A percentile compares a stretch with the other conserved stretches of the same genome.
phyloP scores from a whole-genome alignment of 352 stramenopile genomes.

The Pythium utonaiense region DNA sequence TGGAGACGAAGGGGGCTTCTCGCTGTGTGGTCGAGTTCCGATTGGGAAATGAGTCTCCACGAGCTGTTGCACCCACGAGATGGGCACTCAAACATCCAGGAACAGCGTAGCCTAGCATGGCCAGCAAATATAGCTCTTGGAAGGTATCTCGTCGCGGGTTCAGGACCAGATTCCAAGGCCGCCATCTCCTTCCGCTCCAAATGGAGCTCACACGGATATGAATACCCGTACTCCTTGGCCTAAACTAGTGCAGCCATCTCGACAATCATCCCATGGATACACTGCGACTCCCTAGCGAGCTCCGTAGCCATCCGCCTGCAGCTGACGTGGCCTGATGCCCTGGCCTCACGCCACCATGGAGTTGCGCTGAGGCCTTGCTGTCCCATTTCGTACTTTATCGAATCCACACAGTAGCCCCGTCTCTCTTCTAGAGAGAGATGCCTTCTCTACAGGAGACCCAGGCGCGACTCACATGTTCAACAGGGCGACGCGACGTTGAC shows the following conservation, averaged over 20 bases:
- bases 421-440: background rate
- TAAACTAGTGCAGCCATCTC: too few species aligned
- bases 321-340: background rate
- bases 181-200: too few species aligned
- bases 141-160: too few species aligned
- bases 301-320: too few species aligned
- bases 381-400: background rate
- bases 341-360: background rate
- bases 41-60: background rate
- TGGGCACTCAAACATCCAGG: too few species aligned
- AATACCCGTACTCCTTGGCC: too few species aligned
- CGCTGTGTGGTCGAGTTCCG: background rate
- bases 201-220: too few species aligned
- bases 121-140: background rate
- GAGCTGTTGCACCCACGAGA: background rate
- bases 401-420: background rate
- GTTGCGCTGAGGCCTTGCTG: background rate
- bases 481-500: background rate
- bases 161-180: too few species aligned
- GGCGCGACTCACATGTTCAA: conserved; percentile 9
- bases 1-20: background rate
- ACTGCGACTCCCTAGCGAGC: too few species aligned
- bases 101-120: too few species aligned
- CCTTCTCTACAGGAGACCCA: background rate
- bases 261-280: too few species aligned